phyloP scores from a whole-genome alignment of 1,139 yeast species.

The Nadsonia commutata region DNA sequence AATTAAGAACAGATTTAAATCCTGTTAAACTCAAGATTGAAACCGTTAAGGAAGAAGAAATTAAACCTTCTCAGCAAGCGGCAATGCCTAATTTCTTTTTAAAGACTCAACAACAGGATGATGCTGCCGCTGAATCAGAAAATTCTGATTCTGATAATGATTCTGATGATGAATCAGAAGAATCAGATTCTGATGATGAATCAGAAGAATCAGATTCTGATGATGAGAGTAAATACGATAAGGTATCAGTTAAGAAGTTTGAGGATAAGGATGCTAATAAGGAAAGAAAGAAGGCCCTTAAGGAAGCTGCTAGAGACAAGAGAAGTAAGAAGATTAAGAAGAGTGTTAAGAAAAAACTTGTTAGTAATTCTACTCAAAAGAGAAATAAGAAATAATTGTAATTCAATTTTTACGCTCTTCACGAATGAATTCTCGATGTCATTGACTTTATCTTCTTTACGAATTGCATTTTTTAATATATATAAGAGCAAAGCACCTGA shows the following conservation, averaged over 20 bases:
- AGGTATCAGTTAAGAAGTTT: slow-evolving; percentile 51
- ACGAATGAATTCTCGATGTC: too few species aligned
- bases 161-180: slow-evolving; percentile 26
- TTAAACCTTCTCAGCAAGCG: too few species aligned
- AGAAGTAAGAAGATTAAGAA: slow-evolving; percentile 86
- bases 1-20: not conserved
- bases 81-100: not conserved
- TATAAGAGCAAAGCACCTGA: too few species aligned
- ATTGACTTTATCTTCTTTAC: too few species aligned
- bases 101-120: slow-evolving; percentile 10
- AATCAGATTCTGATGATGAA: slow-evolving; percentile 28
- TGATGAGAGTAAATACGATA: slow-evolving; percentile 27
- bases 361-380: slow-evolving; percentile 17
- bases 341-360: slow-evolving; percentile 55
- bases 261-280: slow-evolving; percentile 80
- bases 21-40: not conserved
- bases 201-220: slow-evolving; percentile 25
- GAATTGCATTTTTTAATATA: too few species aligned
- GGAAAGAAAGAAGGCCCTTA: slow-evolving; percentile 69
- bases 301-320: slow-evolving; percentile 74
- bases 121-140: slow-evolving; percentile 15
- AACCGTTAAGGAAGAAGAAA: not conserved
- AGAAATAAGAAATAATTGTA: slow-evolving; percentile 5
- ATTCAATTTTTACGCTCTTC: too few species aligned
- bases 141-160: slow-evolving; percentile 21